Percentiles rank a stretch among this genome's conserved stretches.
These are phyloP conservation scores for Pelargonium cotyledonis DNA, from an alignment of 441 rosid species.

Conservation along the genomic window DNA sequence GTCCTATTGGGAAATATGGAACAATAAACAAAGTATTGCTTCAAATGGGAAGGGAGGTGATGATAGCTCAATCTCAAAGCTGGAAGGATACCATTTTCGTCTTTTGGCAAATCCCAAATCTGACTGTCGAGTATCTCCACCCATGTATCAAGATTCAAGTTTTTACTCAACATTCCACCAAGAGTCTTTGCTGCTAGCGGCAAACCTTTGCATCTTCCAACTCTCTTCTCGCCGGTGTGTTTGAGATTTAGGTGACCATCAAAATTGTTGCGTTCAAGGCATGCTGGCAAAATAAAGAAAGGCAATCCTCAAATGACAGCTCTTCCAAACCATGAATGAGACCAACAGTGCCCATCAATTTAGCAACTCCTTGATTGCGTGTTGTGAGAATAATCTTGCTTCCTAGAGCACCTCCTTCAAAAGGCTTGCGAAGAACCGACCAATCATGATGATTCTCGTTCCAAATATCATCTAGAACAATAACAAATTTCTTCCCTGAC, in stretches of 20 bases:
- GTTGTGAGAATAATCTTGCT: conserved; percentile 19
- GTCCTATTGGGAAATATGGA: not conserved
- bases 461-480: conserved; percentile 17
- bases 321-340: not conserved
- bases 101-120: conserved; percentile 4
- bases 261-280: not conserved
- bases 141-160: not conserved
- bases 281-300: conserved; percentile 8
- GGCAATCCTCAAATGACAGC: not conserved
- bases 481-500: not conserved
- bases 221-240: conserved; percentile 7
- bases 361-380: not conserved
- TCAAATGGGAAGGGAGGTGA: no score
- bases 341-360: not conserved
- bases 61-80: not conserved
- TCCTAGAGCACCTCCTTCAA: not conserved
- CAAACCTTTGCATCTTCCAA: conserved; percentile 11
- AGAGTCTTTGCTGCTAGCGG: conserved; percentile 12
- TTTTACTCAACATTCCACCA: not conserved
- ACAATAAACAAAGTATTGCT: not conserved
- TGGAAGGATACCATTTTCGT: not conserved
- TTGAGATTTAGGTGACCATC: not conserved
- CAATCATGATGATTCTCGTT: not conserved
- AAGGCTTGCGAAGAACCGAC: not conserved
- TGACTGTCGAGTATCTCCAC: not conserved